Base-by-base conservation (phyloP, 1,139 yeast genomes). In the Taphrina betulina region DNA sequence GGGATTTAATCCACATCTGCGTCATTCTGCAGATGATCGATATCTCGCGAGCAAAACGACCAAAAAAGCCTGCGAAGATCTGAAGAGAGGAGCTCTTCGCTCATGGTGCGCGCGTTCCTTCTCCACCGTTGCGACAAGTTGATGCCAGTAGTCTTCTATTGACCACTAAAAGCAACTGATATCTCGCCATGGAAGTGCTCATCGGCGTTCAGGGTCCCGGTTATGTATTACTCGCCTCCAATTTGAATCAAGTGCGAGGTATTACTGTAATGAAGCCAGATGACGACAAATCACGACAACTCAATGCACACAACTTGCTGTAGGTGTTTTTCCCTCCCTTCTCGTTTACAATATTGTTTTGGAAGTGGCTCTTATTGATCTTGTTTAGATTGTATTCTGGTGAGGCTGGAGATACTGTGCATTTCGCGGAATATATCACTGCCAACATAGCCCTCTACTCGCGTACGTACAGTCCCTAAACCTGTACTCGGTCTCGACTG, bases 191-290 rank as follows among this genome's bases (percentile, higher is more conserved):
- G 54, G 54, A 50, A 34, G 54, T 50, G 2, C 54, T 50, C 20
- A 50, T 50, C 28, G 54, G 54, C 16, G 46, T 50, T 2, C 54
- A 50, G 23, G 60, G 58, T 3, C 46, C 42, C 26, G 59, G 57
- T 23, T 58, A 51, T 40, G 58, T 59, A 16, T 57, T 59, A 23
- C 51, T 57, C 60, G 96, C 96, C 67, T 86, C 97, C 16, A 89
- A 96, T 19, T 88, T 85, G 70, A 95, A 97, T 3, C 87, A 85
- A 57, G 87, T 95, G 16, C 80, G 98, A 66, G 98, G 98, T 59
- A 89, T 94, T 61, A 85, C 96, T 8, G 80, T 92, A 44, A 75
- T 92, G 65, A 90, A 90, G 68, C 83, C 81, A 52, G 78, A 79
- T 50, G 98, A 92, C 71, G 95, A 88, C 71, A 92, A 92, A 73